These are phyloP conservation scores for Termitomyces titanicus DNA, from an alignment of 768 basidiomycete species.

Conservation along the genomic window DNA sequence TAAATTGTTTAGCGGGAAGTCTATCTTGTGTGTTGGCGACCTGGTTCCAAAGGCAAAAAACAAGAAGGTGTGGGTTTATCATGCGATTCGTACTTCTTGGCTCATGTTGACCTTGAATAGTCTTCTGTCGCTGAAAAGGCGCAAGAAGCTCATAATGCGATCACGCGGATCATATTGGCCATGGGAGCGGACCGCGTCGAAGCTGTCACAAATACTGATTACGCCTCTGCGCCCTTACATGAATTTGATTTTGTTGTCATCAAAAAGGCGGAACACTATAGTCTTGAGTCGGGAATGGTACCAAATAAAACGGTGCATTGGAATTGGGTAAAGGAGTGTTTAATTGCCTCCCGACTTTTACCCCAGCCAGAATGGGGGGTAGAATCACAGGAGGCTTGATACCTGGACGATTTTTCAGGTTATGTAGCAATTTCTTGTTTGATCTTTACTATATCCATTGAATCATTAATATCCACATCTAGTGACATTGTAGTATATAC, in stretches of 20 bases:
- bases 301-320: conserved; percentile 42
- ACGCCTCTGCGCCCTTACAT: conserved; percentile 31
- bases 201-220: conserved; percentile 46
- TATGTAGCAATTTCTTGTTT: neutral
- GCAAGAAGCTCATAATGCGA: conserved; percentile 39
- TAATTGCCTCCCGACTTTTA: conserved; percentile 58
- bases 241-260: conserved; percentile 63
- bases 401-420: neutral
- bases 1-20: conserved; percentile 52
- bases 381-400: conserved; percentile 17
- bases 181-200: conserved; percentile 79
- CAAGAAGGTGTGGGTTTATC: conserved; percentile 27
- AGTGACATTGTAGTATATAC: neutral
- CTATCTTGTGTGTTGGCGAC: conserved; percentile 62
- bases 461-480: neutral
- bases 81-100: neutral
- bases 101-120: conserved; percentile 14
- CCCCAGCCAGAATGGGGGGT: conserved; percentile 28
- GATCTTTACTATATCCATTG: neutral
- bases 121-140: conserved; percentile 25
- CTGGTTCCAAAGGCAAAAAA: conserved; percentile 46
- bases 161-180: conserved; percentile 65
- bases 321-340: conserved; percentile 75
- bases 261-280: conserved; percentile 39
- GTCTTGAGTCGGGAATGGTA: conserved; percentile 20